Evolutionary conservation across 2,329 filamentous ascomycete genomes (phyloP).

Genomic region (Karstenula rhodostoma): DNA sequence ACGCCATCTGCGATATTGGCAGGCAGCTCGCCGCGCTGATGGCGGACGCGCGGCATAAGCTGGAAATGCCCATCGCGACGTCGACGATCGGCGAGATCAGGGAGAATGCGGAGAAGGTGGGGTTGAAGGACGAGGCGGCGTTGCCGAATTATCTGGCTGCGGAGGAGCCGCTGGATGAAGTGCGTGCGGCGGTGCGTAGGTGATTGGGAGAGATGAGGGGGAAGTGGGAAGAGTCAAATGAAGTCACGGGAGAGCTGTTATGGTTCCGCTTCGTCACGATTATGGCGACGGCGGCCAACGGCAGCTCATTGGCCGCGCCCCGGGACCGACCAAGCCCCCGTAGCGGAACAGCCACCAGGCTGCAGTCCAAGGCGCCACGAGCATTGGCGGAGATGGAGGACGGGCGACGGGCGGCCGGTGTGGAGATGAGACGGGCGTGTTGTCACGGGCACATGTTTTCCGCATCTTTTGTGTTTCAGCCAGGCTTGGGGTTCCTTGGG

Average conservation of each 20-base stretch:
- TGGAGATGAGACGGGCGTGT: neutral
- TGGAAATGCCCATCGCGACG: neutral
- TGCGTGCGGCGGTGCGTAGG: neutral
- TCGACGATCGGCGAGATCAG: neutral
- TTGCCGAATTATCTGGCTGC: neutral
- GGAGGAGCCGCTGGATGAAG: neutral
- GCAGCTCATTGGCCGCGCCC: neutral
- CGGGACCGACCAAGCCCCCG: conserved; percentile 2
- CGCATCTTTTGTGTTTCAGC: conserved; percentile 34
- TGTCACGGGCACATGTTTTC: neutral
- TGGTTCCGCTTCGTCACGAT: neutral
- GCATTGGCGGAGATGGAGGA: neutral
- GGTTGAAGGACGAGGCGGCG: neutral
- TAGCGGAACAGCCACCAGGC: neutral
- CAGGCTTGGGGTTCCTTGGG: conserved; percentile 27
- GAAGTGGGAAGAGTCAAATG: neutral
- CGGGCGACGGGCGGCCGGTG: neutral
- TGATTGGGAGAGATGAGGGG: neutral
- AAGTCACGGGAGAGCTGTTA: too few relatives aligned
- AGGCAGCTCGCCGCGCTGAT: neutral
- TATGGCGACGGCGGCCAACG: neutral
- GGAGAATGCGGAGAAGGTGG: conserved; percentile 3
- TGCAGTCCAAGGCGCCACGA: neutral
- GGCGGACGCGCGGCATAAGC: neutral
- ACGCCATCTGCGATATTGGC: conserved; percentile 6